Evolutionary conservation across 2,329 filamentous ascomycete species (phyloP).

Genomic region (Aspergillus fructus): DNA sequence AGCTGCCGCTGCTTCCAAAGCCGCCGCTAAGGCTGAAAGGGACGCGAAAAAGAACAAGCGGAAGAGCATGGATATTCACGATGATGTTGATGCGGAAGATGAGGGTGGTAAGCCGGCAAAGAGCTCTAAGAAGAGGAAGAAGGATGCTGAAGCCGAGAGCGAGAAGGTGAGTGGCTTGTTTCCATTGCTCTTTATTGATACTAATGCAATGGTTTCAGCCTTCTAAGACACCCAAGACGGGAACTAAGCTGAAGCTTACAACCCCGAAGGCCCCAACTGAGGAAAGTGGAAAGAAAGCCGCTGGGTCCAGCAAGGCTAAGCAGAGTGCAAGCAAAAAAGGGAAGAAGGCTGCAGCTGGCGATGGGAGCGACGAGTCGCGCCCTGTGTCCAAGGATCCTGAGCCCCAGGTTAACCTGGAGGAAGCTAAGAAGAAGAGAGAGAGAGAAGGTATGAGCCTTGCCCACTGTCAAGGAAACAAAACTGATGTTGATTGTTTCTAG

Average conservation of each 20-base stretch:
- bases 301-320: conserved; percentile 53
- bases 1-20: conserved; percentile 60
- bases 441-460: conserved; percentile 49
- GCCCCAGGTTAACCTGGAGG: conserved; percentile 55
- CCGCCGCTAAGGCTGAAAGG: conserved; percentile 53
- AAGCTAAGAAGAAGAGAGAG: conserved; percentile 57
- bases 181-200: background rate
- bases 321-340: conserved; percentile 60
- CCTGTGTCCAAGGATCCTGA: conserved; percentile 53
- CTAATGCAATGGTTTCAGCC: conserved; percentile 43
- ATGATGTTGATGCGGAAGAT: conserved; percentile 56
- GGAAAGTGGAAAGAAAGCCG: conserved; percentile 48
- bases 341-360: conserved; percentile 52
- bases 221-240: conserved; percentile 64
- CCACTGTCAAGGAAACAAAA: background rate
- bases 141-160: conserved; percentile 60
- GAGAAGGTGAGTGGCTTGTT: conserved; percentile 62
- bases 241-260: conserved; percentile 52
- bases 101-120: conserved; percentile 54
- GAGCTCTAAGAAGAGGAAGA: conserved; percentile 77
- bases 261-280: conserved; percentile 59
- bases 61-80: conserved; percentile 51
- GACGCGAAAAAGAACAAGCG: conserved; percentile 50
- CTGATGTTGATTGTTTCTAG: conserved; percentile 40
- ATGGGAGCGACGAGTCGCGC: conserved; percentile 61